A percentile compares a stretch with the other conserved stretches of the same genome.
Conservation (phyloP, 345 rosid species). For the Murraya paniculata region DNA sequence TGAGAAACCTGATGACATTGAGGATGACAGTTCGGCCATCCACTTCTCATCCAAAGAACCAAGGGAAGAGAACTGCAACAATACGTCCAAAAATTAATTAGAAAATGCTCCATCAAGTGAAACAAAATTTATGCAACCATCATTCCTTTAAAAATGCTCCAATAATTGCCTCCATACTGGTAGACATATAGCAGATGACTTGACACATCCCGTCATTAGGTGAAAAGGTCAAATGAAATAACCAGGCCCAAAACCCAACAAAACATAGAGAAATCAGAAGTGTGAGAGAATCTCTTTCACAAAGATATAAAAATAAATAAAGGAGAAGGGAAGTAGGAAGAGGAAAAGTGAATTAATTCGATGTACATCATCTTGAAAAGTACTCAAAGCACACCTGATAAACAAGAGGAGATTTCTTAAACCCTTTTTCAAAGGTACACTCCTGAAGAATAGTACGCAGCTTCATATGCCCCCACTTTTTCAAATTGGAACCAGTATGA, state of each 20-base stretch:
- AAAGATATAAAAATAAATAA: too few species aligned
- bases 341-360: background rate
- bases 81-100: conserved; percentile 3
- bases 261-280: background rate
- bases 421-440: conserved; percentile 67
- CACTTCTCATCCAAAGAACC: conserved; percentile 95
- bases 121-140: background rate
- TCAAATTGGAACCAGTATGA: conserved; percentile 71
- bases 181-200: background rate
- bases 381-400: conserved; percentile 64
- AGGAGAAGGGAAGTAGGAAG: background rate
- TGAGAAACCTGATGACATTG: conserved; percentile 75
- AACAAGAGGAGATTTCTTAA: conserved; percentile 72
- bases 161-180: background rate
- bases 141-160: background rate
- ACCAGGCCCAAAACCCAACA: background rate
- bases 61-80: conserved; percentile 84
- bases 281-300: background rate
- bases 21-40: conserved; percentile 79
- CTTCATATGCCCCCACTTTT: conserved; percentile 96
- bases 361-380: background rate
- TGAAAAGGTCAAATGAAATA: background rate
- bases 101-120: conserved; percentile 1
- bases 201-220: background rate
- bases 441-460: conserved; percentile 67